Percentiles rank a stretch among this genome's conserved stretches.
These are phyloP conservation scores for Nakazawaea peltata DNA, from an alignment of 805 yeast genomes.

Conservation along the genomic window DNA sequence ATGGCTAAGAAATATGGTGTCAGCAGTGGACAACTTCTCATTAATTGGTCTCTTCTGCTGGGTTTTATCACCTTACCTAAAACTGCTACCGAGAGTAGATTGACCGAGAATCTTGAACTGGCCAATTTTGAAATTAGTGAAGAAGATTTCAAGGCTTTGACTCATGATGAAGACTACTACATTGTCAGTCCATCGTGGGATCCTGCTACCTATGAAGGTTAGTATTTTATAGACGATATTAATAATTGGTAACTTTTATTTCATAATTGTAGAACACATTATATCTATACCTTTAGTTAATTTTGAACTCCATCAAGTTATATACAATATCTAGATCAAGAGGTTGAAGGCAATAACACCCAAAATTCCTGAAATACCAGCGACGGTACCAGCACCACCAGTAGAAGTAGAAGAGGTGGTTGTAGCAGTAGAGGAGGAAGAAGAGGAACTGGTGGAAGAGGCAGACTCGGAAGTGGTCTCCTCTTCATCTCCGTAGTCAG, in stretches of 20 bases:
- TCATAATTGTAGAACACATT: too few species aligned
- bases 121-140: constrained; percentile 32
- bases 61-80: constrained; percentile 42
- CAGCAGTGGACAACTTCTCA: constrained; percentile 49
- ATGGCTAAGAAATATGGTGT: constrained; percentile 42
- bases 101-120: constrained; percentile 32
- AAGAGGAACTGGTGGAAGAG: constrained; percentile 9
- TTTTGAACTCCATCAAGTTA: too few species aligned
- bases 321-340: too few species aligned
- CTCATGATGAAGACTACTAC: constrained; percentile 28
- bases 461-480: constrained; percentile 11
- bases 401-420: constrained; percentile 12
- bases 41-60: constrained; percentile 61
- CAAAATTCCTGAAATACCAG: constrained; percentile 9
- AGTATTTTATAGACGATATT: neutral
- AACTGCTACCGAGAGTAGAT: constrained; percentile 25
- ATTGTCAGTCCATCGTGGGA: constrained; percentile 28
- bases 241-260: too few species aligned
- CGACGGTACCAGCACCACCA: constrained; percentile 10
- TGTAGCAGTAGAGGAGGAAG: constrained; percentile 10
- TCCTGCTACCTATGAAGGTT: constrained; percentile 14
- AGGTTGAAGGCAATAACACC: constrained; percentile 9
- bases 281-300: too few species aligned
- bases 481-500: constrained; percentile 20
- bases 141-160: constrained; percentile 27